Evolutionary conservation across 169 alveolate genomes (phyloP).

Genomic region (Eimeria sp.): DNA sequence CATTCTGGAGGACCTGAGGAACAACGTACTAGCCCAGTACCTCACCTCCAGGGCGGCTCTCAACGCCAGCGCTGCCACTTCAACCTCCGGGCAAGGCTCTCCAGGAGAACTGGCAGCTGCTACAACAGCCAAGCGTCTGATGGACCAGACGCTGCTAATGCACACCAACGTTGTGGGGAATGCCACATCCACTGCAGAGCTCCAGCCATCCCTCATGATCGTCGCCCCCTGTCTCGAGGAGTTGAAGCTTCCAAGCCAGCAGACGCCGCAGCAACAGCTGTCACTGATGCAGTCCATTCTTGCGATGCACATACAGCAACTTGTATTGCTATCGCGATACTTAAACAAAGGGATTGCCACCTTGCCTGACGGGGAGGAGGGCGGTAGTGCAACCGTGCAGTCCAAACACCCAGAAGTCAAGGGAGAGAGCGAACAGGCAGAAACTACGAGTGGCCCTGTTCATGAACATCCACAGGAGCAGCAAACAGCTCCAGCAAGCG

Average conservation of each 20-base stretch:
- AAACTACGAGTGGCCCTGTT: background rate
- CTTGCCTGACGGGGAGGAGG: background rate
- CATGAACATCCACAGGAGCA: slow-evolving; percentile 2
- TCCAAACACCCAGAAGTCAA: slow-evolving; percentile 16
- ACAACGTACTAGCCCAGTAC: slow-evolving; percentile 60
- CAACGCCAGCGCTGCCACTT: background rate
- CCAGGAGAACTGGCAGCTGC: slow-evolving; percentile 58
- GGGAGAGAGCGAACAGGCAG: slow-evolving; percentile 28
- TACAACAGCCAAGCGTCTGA: slow-evolving; percentile 55
- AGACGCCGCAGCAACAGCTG: slow-evolving; percentile 66
- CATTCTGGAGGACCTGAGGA: slow-evolving; percentile 54
- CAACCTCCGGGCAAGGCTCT: background rate
- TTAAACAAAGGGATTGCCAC: slow-evolving; percentile 40
- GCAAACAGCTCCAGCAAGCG: background rate
- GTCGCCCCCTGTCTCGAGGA: slow-evolving; percentile 78
- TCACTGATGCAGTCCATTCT: slow-evolving; percentile 62
- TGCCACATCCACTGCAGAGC: slow-evolving; percentile 69
- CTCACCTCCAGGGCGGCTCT: slow-evolving; percentile 43
- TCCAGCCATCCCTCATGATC: slow-evolving; percentile 64
- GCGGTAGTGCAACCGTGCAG: slow-evolving; percentile 10
- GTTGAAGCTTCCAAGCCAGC: slow-evolving; percentile 77
- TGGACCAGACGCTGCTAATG: slow-evolving; percentile 71
- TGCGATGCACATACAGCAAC: slow-evolving; percentile 79
- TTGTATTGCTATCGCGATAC: slow-evolving; percentile 65
- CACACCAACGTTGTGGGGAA: slow-evolving; percentile 71